Conservation (phyloP, 2,329 filamentous ascomycete species). For the Scedosporium minutisporum region DNA sequence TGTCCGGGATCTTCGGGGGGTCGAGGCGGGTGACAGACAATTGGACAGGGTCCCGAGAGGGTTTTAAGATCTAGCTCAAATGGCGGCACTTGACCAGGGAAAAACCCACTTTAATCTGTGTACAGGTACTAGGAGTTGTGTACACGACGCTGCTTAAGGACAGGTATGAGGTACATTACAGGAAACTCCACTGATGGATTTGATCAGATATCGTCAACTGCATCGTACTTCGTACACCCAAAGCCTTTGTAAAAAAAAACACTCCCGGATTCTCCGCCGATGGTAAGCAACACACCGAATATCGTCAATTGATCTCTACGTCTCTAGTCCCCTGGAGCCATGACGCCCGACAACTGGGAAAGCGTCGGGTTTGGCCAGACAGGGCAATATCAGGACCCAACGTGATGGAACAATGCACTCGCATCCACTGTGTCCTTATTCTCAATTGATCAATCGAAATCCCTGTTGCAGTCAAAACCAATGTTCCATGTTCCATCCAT, state of each 20-base stretch:
- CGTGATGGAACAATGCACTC: not conserved
- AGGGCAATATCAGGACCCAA: no score
- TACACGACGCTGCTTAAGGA: no score
- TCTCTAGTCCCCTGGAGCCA: not conserved
- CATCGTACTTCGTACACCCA: no score
- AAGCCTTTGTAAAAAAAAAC: no score
- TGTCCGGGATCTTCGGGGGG: constrained; percentile 1
- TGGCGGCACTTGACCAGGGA: not conserved
- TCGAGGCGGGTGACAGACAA: not conserved
- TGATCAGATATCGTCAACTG: no score
- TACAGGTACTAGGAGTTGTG: no score
- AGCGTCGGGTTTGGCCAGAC: not conserved
- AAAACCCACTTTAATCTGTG: no score
- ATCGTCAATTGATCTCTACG: not conserved
- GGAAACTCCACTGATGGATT: no score
- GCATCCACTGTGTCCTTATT: not conserved
- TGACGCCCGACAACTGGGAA: not conserved
- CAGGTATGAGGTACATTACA: no score
- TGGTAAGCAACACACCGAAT: no score
- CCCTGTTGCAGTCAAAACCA: not conserved
- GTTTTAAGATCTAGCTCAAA: not conserved
- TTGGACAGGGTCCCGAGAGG: not conserved
- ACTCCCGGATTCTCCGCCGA: no score
- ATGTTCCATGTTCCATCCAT: not conserved
- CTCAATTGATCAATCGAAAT: not conserved